These are phyloP conservation scores for Trichomonas tenax DNA, from an alignment of 208 protist genomes.

Conservation along the genomic window DNA sequence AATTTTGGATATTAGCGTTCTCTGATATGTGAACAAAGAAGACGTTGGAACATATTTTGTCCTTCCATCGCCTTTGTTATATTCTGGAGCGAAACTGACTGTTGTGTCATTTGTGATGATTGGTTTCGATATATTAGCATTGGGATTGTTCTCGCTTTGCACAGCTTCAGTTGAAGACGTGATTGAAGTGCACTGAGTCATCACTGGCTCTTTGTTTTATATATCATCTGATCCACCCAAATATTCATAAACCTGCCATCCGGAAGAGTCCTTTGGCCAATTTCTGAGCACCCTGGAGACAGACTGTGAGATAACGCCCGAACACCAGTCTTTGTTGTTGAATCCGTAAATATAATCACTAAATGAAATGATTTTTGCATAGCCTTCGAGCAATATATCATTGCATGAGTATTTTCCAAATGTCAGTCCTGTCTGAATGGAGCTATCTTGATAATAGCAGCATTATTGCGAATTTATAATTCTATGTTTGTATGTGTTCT, in stretches of 20 bases:
- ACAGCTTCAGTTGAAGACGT: too few relatives aligned
- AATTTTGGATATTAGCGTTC: background rate
- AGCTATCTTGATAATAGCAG: background rate
- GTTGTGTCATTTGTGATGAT: background rate
- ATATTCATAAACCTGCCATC: background rate
- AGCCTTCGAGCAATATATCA: background rate
- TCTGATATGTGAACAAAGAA: background rate
- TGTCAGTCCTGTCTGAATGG: background rate
- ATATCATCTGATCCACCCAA: background rate
- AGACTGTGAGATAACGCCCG: background rate
- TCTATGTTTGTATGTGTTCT: background rate
- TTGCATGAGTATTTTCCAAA: background rate
- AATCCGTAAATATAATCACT: background rate
- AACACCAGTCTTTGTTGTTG: background rate
- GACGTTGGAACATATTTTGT: background rate
- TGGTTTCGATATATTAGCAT: background rate
- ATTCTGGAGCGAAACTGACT: background rate
- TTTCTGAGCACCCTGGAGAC: background rate
- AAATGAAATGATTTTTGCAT: background rate
- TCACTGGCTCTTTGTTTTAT: background rate
- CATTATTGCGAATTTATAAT: background rate
- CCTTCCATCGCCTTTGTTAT: background rate
- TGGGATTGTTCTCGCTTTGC: background rate
- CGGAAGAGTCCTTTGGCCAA: background rate
- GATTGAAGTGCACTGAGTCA: too few relatives aligned